Evolutionary conservation across 2,329 filamentous ascomycete genomes (phyloP), one percentile per base, ranked within the genome.

Genomic region (Fusarium coicis): DNA sequence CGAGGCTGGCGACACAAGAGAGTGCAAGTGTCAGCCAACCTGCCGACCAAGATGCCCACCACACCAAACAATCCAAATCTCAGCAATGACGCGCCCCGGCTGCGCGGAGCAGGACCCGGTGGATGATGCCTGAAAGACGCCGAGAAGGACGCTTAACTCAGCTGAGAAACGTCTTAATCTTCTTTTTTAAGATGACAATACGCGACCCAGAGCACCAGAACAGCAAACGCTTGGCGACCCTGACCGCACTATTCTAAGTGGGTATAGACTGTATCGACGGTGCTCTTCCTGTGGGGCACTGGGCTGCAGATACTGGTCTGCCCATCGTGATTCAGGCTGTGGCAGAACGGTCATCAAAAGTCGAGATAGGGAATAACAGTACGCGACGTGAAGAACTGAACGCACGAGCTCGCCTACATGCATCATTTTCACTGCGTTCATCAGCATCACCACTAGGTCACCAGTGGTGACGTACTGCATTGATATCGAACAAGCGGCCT

Each of bases 131-230:
- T 68, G 64, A 63, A 68, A 68, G 66, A 56, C 67, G 70, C 60
- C 60, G 63, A 72, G 49, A 59, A 65, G 19, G 67, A 74, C 75
- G 75, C 75, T 75, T 77, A 66, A 75, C 75, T 76, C 66, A 77
- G 75, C 72, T 73, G 68, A 77, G 75, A 59, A 77, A 69, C 68
- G 55, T 66, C 61, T 53, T 67, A 57, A 23, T 52, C 63, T 73
- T 47, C 16, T 65, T 73, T 73, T 52, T 58, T 47, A 46, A 62
- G 34, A 39, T 64, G 58, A 66, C 57, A 64, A 69, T 56, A 56
- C 69, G 62, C 58, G 43, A 63, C 59, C 57, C 53, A 68, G 59
- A 60, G 52, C 63, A 68, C 52, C 61, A 60, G 53, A 66, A 68
- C 68, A 53, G 61, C 65, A 54, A 70, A 75, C 69, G 70, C 74